A percentile compares a stretch with the other conserved stretches of the same genome.
Evolutionary conservation across 202 grass and related monocot genomes (phyloP).

Genomic region (Zizania palustris): DNA sequence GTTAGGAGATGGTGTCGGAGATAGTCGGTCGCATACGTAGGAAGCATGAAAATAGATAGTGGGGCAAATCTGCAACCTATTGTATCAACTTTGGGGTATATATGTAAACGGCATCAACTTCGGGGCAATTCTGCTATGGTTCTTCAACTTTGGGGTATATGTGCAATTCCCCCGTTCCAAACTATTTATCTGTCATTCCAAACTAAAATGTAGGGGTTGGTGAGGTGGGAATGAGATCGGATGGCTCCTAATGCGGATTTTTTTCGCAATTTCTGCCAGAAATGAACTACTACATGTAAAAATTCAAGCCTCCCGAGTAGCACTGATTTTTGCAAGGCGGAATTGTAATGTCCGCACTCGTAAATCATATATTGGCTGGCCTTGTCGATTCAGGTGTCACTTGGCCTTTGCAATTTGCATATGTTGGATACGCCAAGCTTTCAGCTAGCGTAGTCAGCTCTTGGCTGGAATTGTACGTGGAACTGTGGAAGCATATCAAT

Average conservation of each 20-base stretch:
- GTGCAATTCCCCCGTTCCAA: no score
- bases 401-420: background rate
- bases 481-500: background rate
- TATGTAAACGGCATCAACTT: no score
- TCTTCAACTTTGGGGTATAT: no score
- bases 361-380: background rate
- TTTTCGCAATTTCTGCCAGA: background rate
- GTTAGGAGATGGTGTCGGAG: background rate
- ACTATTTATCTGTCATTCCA: background rate
- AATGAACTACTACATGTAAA: background rate
- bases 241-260: no score
- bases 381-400: constrained; percentile 15
- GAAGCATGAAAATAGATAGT: no score
- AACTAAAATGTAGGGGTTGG: background rate
- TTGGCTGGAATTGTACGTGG: background rate
- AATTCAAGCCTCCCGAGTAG: no score
- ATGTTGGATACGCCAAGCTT: constrained; percentile 3
- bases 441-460: constrained; percentile 28
- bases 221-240: no score
- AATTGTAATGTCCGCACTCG: background rate
- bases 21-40: background rate
- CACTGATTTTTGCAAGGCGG: no score
- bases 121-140: no score
- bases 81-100: no score
- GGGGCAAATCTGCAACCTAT: no score